These are phyloP conservation scores for Cadophora sp. DNA, from an alignment of 2,329 filamentous ascomycete genomes.

Conservation along the genomic window DNA sequence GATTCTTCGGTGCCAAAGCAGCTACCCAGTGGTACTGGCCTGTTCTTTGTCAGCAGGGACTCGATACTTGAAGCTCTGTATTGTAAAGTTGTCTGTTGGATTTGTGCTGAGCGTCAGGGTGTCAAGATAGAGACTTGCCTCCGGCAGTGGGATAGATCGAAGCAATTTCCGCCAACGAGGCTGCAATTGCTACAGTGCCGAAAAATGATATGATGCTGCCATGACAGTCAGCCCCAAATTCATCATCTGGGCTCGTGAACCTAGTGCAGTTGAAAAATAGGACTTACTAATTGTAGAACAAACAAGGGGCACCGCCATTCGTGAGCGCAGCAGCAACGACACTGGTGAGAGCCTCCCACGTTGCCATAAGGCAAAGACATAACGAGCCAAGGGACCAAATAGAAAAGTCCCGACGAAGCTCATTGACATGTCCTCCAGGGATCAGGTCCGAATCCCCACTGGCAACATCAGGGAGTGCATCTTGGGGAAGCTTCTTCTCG, in stretches of 20 bases:
- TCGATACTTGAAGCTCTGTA: neutral
- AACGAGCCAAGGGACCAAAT: conserved; percentile 53
- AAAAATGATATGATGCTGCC: conserved; percentile 51
- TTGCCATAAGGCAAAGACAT: conserved; percentile 57
- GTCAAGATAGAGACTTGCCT: conserved; percentile 35
- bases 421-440: conserved; percentile 34
- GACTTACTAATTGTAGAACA: conserved; percentile 52
- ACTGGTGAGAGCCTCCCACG: conserved; percentile 57
- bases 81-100: neutral
- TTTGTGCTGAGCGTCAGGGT: neutral
- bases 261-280: neutral
- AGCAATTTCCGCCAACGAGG: conserved; percentile 52
- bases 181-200: conserved; percentile 49
- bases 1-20: conserved; percentile 54
- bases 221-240: neutral
- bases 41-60: conserved; percentile 28
- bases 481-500: conserved; percentile 5
- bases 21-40: conserved; percentile 69
- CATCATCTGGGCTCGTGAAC: neutral
- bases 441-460: neutral
- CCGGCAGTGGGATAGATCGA: conserved; percentile 53
- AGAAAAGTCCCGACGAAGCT: conserved; percentile 46
- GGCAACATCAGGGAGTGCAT: neutral
- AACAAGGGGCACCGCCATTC: conserved; percentile 54
- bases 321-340: conserved; percentile 54